Evolutionary conservation across 495 filamentous ascomycete species (phyloP), one percentile per base, ranked within the genome.

Genomic region (Friedmanniomyces endolithicus): DNA sequence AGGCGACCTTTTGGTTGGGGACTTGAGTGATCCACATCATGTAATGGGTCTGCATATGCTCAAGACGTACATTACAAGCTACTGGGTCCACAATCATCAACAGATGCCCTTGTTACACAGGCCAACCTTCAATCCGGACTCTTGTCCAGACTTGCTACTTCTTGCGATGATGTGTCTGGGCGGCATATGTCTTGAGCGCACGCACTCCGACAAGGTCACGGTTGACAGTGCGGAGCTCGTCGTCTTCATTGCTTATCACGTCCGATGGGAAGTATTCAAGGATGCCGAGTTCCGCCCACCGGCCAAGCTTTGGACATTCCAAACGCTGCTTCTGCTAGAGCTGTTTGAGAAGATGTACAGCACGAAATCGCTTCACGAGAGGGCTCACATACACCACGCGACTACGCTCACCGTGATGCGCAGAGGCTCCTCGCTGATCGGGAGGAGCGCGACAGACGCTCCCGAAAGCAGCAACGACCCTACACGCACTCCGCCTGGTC

Each of bases 311-410:
- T 98, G 92, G 92, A 79, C 95, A 19, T 96, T 97, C 69, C 92
- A 98, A 66, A 84, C 92, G 0, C 72, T 97, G 39, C 67, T 98
- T 14, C 73, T 98, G 7, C 74, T 98, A 41, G 92, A 98, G 63
- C 74, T 95, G 0, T 96, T 92, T 66, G 92, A 98, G 71, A 98
- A 98, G 74, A 88, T 92, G 80, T 95, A 90, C 65, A 88, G 88
- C 24, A 95, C 88, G 0, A 77, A 89, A 45, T 81, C 86, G 35
- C 76, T 97, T 24, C 92, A 98, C 69, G 92, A 98, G 70, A 81
- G 92, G 57, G 92, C 90, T 7, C 92, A 97, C 60, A 95, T 98
- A 34, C 90, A 96, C 57, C 92, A 98, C 67, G 94, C 90, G 23
- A 95, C 92, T 0, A 95, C 90, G 0, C 78, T 98, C 50, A 95